Conservation (phyloP, 2,329 filamentous ascomycete genomes). For the Gnomoniopsis sp. region DNA sequence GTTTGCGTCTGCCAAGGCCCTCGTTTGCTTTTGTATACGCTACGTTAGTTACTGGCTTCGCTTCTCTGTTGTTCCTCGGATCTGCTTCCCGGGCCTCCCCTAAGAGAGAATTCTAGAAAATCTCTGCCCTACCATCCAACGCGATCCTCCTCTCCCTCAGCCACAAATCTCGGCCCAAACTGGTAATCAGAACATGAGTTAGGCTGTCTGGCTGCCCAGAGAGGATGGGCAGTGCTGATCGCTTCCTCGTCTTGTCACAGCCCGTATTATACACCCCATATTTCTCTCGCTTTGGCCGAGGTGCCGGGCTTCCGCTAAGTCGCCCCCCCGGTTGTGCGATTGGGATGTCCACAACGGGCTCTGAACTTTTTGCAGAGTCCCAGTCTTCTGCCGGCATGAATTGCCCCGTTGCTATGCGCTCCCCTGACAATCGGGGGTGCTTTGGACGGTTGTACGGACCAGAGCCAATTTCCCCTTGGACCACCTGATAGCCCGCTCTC, state of each 20-base stretch:
- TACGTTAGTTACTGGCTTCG: not conserved
- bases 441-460: not conserved
- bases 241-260: not conserved
- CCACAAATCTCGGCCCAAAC: constrained; percentile 8
- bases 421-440: constrained; percentile 10
- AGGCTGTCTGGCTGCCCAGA: no score
- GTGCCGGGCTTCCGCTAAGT: constrained; percentile 3
- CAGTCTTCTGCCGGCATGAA: not conserved
- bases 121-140: constrained; percentile 8
- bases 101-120: constrained; percentile 9
- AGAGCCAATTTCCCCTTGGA: constrained; percentile 4
- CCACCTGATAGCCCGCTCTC: constrained; percentile 1
- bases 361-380: not conserved
- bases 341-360: not conserved
- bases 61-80: not conserved
- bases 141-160: not conserved
- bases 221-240: not conserved
- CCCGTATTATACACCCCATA: not conserved
- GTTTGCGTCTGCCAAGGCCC: not conserved
- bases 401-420: not conserved
- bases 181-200: not conserved
- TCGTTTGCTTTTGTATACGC: constrained; percentile 1
- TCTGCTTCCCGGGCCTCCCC: not conserved
- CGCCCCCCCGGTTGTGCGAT: not conserved
- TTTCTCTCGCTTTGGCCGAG: constrained; percentile 11